These are phyloP conservation scores for Apiotrichum sp. DNA, from an alignment of 1,284 basidiomycete genomes.

Conservation along the genomic window DNA sequence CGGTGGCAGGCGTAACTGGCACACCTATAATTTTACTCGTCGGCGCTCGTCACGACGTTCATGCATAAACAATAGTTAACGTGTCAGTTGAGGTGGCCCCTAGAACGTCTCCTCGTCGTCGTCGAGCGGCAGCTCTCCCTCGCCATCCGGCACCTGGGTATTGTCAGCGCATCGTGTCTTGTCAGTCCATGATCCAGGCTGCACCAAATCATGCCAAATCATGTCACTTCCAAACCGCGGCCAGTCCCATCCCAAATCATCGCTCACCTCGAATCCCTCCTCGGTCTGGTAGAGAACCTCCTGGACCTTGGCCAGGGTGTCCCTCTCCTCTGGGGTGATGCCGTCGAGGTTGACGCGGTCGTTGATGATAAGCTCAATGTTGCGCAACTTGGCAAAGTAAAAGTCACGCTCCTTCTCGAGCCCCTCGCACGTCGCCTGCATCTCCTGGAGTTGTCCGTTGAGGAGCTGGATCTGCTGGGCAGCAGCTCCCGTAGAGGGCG, in stretches of 20 bases:
- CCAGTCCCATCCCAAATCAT: not conserved
- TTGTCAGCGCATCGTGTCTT: not conserved
- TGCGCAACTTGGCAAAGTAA: slow-evolving; percentile 94
- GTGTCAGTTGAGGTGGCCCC: not conserved
- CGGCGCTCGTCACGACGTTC: not conserved
- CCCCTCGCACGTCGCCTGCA: slow-evolving; percentile 75
- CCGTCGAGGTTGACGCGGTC: slow-evolving; percentile 61
- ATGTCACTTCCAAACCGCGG: no score
- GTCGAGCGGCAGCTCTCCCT: slow-evolving; percentile 12
- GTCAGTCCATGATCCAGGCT: no score
- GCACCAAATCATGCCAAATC: not conserved
- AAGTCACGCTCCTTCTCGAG: slow-evolving; percentile 95
- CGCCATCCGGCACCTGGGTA: slow-evolving; percentile 57
- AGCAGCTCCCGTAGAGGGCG: slow-evolving; percentile 24
- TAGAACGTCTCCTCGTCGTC: slow-evolving; percentile 23
- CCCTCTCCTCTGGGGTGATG: slow-evolving; percentile 58
- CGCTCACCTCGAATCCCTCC: slow-evolving; percentile 70
- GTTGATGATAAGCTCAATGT: slow-evolving; percentile 91
- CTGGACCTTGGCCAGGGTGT: slow-evolving; percentile 75
- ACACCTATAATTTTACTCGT: no score
- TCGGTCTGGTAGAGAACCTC: slow-evolving; percentile 92
- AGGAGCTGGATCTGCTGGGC: slow-evolving; percentile 19
- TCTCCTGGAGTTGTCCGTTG: slow-evolving; percentile 67
- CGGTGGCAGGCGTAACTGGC: no score
- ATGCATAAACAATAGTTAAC: slow-evolving; percentile 4